Evolutionary conservation across 2,329 filamentous ascomycete genomes (phyloP), one percentile per base, ranked within the genome.

Genomic region (Aureobasidium mangrovei): DNA sequence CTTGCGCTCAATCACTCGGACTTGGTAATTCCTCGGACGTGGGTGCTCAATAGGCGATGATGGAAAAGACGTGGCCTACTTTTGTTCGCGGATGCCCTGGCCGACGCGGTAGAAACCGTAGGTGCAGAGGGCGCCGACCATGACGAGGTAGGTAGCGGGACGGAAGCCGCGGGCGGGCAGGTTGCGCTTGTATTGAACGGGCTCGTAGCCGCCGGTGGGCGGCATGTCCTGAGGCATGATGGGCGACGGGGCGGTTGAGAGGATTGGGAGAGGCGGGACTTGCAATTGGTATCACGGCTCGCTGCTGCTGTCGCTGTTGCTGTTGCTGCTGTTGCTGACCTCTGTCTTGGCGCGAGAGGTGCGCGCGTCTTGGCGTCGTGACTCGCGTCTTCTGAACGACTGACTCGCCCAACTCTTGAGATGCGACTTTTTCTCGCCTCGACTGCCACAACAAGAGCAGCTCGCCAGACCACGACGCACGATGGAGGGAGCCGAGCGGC

Each of bases 101-200:
- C 88, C 85, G 57, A 89, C 74, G 72, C 85, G 86, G 74, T 88
- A 97, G 80, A 93, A 95, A 58, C 93, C 93, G 71, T 87, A 97
- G 61, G 81, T 79, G 85, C 94, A 91, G 63, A 96, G 74, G 53
- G 78, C 78, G 62, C 82, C 86, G 71, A 89, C 83, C 60, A 83
- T 88, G 63, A 88, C 68, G 61, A 97, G 79, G 69, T 95, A 83
- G 58, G 83, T 81, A 46, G 83, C 79, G 18, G 93, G 91, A 57
- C 86, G 84, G 80, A 97, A 95, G 64, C 91, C 91, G 67, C 86
- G 86, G 60, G 87, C 84, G 60, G 93, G 93, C 59, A 98, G 78
- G 76, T 97, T 97, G 73, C 93, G 86, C 83, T 95, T 95, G 80
- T 96, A 98, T 76, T 98, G 93, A 62, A 98, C 86, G 72, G 91